phyloP scores from a whole-genome alignment of 768 basidiomycete genomes.

The Tephrocybe sp. region DNA sequence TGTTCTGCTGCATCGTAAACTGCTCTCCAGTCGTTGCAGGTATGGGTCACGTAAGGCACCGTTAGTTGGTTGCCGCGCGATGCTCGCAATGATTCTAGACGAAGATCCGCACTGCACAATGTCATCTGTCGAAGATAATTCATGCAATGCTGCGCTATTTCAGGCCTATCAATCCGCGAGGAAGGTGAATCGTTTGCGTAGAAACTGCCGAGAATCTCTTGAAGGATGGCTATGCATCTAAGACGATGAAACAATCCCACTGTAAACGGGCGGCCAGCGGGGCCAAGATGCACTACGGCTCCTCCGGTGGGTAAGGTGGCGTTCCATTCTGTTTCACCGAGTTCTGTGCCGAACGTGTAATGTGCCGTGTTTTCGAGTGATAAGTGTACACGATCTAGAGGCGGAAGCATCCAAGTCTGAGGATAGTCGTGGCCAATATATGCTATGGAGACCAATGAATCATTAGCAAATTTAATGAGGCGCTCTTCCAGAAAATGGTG shows the following conservation, averaged over 20 bases:
- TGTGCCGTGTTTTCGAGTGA: slow-evolving; percentile 23
- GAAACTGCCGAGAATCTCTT: slow-evolving; percentile 14
- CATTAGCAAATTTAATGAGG: no score
- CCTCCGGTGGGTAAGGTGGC: slow-evolving; percentile 19
- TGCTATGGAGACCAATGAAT: no score
- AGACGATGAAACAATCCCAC: slow-evolving; percentile 38
- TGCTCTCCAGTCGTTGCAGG: slow-evolving; percentile 16
- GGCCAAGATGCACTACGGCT: slow-evolving; percentile 23
- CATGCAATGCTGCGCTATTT: slow-evolving; percentile 18
- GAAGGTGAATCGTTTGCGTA: not conserved
- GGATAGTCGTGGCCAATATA: not conserved
- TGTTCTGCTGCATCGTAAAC: slow-evolving; percentile 15
- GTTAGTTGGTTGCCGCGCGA: slow-evolving; percentile 10
- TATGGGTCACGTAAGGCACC: slow-evolving; percentile 16
- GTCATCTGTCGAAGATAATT: slow-evolving; percentile 26
- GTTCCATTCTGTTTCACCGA: slow-evolving; percentile 22
- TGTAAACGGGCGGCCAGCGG: slow-evolving; percentile 26
- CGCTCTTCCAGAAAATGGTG: no score
- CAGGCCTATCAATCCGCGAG: not conserved
- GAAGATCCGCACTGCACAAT: slow-evolving; percentile 16
- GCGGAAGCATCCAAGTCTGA: slow-evolving; percentile 10
- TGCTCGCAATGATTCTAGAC: slow-evolving; percentile 12
- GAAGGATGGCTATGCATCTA: slow-evolving; percentile 33
- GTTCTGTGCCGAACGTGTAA: slow-evolving; percentile 18
- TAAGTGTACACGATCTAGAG: slow-evolving; percentile 19